Conservation (phyloP, 495 filamentous ascomycete genomes). For the Pseudoneurospora amorphoporcata region DNA sequence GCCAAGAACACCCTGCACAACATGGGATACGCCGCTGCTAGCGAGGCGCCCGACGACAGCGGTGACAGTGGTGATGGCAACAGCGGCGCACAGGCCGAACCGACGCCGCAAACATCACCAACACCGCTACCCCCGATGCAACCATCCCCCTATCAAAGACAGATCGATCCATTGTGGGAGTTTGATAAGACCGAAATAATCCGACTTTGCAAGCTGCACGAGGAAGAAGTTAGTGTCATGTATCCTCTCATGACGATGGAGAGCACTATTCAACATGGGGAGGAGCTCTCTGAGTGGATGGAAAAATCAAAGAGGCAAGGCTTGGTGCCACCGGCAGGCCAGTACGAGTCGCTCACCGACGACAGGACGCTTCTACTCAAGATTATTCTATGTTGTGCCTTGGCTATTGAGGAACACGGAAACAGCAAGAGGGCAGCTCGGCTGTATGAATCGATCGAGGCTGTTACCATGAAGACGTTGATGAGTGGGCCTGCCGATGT, state of each 20-base stretch:
- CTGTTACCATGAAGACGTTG: constrained; percentile 56
- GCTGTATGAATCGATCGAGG: constrained; percentile 61
- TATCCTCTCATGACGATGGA: constrained; percentile 72
- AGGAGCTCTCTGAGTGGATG: constrained; percentile 58
- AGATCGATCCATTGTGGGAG: constrained; percentile 62
- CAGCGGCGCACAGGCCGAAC: constrained; percentile 34
- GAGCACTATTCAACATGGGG: constrained; percentile 51
- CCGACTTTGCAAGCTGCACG: constrained; percentile 59
- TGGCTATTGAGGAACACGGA: constrained; percentile 65
- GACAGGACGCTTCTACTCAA: constrained; percentile 63
- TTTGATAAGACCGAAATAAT: constrained; percentile 61
- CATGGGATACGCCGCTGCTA: constrained; percentile 64
- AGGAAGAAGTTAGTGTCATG: constrained; percentile 81
- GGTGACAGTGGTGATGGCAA: constrained; percentile 13
- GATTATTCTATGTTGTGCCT: constrained; percentile 63
- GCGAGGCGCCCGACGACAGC: constrained; percentile 50
- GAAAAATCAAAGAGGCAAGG: constrained; percentile 33
- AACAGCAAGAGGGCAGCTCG: constrained; percentile 60
- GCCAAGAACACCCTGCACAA: constrained; percentile 78
- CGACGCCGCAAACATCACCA: constrained; percentile 42
- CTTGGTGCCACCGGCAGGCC: constrained; percentile 9
- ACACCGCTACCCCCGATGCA: constrained; percentile 16
- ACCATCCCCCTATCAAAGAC: constrained; percentile 33
- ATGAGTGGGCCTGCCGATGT: constrained; percentile 55
- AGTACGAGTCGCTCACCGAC: constrained; percentile 56